Evolutionary conservation across 164 flowering plant genomes (phyloP), one percentile per base, ranked within the genome.

Genomic region (Sedum album): DNA sequence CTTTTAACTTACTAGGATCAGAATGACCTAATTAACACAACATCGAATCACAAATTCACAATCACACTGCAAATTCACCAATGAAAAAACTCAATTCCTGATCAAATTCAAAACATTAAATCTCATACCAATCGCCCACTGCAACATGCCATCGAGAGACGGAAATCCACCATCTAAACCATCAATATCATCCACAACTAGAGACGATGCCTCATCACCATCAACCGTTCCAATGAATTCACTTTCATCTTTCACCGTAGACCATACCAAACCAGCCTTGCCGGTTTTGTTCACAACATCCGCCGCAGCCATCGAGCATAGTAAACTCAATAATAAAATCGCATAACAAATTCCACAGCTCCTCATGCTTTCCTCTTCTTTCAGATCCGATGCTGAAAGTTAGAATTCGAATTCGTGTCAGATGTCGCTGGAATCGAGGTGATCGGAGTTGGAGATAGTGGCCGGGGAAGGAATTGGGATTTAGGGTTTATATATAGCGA

Each of bases 121-220:
- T 2, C 15, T 2, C 13, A 9, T 72, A 90, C 98, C 96, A 60
- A 93, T 89, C 14, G 98, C 94, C 98, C 98, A 93, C 76, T 93
- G 94, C 61, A 93, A 74, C 94, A 91, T 89, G 42, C 96, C 81
- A 1, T 91, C 97, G 21, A 93, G 84, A 6, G 96, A 80, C 36
- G 97, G 84, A 73, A 91, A 91, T 0, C 94, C 98, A 48, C 96
- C 96, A 68, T 87, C 91, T 49, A 83, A 57, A 7, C 80, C 81
- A 17, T 82, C 82, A 3, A 71, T 53, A 10, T 76, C 77, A 42
- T 46, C 53, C 36, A 35, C 39, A 1, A 62, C 49, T 25, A 76
- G 1, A 14, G 74, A 80, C 8, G 71, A 66, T 7, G 73, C 21
- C 23, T 72, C 75, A 4, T 67, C 69, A 25, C 2, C 70, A 26